Evolutionary conservation across 345 rosid species (phyloP).

Genomic region (Eucalyptus sideroxylon): DNA sequence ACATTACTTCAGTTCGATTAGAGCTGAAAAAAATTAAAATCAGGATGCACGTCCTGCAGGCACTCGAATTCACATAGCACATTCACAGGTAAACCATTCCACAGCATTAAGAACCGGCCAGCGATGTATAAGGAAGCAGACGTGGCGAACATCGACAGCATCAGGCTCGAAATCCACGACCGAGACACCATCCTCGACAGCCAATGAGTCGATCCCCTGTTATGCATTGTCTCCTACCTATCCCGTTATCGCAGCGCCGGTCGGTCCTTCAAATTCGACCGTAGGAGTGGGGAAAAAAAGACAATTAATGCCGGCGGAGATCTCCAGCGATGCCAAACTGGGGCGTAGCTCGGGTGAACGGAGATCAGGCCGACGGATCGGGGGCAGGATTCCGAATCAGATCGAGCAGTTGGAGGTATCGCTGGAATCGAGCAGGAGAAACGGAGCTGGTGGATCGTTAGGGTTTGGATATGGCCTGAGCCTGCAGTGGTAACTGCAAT

Average conservation of each 20-base stretch:
- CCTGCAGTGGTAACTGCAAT: neutral
- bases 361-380: neutral
- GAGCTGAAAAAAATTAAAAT: neutral
- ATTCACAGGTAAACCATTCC: neutral
- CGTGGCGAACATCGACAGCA: constrained; percentile 55
- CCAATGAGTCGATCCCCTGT: neutral
- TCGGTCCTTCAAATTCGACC: neutral
- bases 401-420: neutral
- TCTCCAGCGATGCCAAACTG: neutral
- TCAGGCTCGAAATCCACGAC: constrained; percentile 39
- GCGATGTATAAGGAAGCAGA: constrained; percentile 67
- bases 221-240: neutral
- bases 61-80: neutral
- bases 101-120: constrained; percentile 40
- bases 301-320: neutral
- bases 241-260: neutral
- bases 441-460: neutral
- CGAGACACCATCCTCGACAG: constrained; percentile 10
- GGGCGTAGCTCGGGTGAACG: neutral
- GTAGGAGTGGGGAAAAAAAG: neutral
- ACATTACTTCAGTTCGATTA: neutral
- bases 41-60: neutral
- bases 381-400: neutral
- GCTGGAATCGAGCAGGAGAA: neutral
- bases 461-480: neutral